A percentile compares a stretch with the other conserved stretches of the same genome.
phyloP scores from a whole-genome alignment of 1,139 yeast genomes.

The Scheffersomyces parashehatae region DNA sequence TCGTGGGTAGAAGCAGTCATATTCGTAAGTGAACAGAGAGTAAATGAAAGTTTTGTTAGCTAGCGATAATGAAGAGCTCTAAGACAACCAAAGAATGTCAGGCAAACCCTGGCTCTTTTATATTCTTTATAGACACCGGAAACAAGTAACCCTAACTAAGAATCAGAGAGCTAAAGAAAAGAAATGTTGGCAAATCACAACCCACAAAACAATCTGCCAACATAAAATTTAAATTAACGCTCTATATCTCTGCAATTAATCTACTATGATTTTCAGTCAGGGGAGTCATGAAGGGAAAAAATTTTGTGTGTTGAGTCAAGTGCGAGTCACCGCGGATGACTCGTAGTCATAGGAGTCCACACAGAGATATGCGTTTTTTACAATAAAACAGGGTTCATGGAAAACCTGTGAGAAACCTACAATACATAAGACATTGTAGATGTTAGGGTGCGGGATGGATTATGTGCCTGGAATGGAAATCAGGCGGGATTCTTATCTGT shows the following conservation, averaged over 20 bases:
- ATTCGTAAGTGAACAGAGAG: no score
- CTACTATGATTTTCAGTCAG: background rate
- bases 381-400: background rate
- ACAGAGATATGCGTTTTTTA: background rate
- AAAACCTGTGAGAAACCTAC: no score
- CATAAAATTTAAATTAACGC: background rate
- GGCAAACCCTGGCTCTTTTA: no score
- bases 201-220: background rate
- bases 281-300: background rate
- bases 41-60: no score
- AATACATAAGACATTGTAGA: no score
- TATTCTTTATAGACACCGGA: no score
- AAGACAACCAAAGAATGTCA: no score
- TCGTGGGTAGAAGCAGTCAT: background rate
- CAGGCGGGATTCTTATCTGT: background rate
- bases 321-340: slow-evolving; percentile 3
- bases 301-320: background rate
- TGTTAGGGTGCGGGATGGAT: background rate
- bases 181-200: background rate
- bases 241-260: no score
- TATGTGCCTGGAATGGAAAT: background rate
- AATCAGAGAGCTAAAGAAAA: background rate
- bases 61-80: no score
- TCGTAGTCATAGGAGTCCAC: slow-evolving; percentile 5
- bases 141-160: slow-evolving; percentile 1